Percentiles rank a stretch among this genome's conserved stretches.
Evolutionary conservation across 768 basidiomycete genomes (phyloP).

Genomic region (Hebeloma cylindrosporum): DNA sequence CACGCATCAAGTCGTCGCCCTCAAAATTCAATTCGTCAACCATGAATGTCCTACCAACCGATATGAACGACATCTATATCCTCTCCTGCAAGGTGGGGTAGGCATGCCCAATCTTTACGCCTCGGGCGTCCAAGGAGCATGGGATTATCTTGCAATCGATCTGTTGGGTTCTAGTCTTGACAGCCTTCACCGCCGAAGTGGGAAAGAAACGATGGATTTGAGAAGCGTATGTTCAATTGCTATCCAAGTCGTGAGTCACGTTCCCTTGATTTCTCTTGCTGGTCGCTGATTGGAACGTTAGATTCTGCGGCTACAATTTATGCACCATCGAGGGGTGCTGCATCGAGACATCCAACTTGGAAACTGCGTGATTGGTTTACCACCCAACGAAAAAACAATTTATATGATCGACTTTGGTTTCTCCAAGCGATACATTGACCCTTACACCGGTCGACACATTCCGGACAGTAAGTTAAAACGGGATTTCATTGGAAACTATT

Average conservation of each 20-base stretch:
- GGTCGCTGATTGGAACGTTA: no score
- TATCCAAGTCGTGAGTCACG: constrained; percentile 65
- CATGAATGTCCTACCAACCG: constrained; percentile 77
- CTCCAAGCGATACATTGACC: constrained; percentile 75
- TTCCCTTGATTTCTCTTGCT: no score
- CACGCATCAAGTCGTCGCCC: constrained; percentile 59
- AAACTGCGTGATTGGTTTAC: constrained; percentile 66
- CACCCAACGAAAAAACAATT: constrained; percentile 56
- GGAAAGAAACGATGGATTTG: constrained; percentile 62
- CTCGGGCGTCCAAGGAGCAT: constrained; percentile 52
- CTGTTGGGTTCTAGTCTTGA: constrained; percentile 72
- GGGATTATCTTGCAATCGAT: constrained; percentile 78
- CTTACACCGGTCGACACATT: constrained; percentile 63
- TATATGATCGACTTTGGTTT: constrained; percentile 91
- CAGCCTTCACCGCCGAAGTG: constrained; percentile 53
- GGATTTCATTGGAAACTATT: constrained; percentile 83
- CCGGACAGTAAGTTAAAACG: constrained; percentile 65
- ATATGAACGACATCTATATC: constrained; percentile 70
- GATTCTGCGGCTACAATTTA: constrained; percentile 72
- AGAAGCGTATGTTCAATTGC: constrained; percentile 74
- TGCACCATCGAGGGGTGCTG: constrained; percentile 72
- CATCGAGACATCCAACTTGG: constrained; percentile 82
- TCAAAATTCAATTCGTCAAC: constrained; percentile 70
- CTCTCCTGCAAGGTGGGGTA: constrained; percentile 64
- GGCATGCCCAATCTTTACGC: constrained; percentile 78